phyloP scores from a whole-genome alignment of 768 basidiomycete species.

The Hortiboletus campestris region DNA sequence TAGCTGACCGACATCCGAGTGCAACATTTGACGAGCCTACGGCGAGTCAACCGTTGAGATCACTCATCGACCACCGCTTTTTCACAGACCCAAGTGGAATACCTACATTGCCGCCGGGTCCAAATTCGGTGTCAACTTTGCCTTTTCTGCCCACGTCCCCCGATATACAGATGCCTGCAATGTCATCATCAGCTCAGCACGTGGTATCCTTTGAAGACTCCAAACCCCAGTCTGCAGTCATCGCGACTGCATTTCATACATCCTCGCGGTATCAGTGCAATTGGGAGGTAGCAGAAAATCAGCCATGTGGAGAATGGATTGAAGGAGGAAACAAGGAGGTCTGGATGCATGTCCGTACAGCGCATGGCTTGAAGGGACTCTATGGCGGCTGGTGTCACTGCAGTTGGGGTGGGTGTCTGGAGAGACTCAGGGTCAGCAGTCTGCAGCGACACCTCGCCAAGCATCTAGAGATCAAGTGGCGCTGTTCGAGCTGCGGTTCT shows the following conservation, averaged over 20 bases:
- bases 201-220: not conserved
- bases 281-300: not conserved
- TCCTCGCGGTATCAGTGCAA: slow-evolving; percentile 2
- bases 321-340: slow-evolving; percentile 12
- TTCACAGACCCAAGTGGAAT: not conserved
- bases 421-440: slow-evolving; percentile 11
- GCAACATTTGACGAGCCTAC: not conserved
- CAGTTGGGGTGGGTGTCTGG: slow-evolving; percentile 8
- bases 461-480: slow-evolving; percentile 12
- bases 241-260: not conserved
- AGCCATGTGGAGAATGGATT: slow-evolving; percentile 1
- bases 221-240: not conserved
- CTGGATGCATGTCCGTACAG: slow-evolving; percentile 8
- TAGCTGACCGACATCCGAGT: not conserved
- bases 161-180: not conserved
- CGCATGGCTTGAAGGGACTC: slow-evolving; percentile 11
- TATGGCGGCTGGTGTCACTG: slow-evolving; percentile 1
- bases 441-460: slow-evolving; percentile 8
- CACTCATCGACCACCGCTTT: not conserved
- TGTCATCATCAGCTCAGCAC: not conserved
- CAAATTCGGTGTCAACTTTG: not conserved
- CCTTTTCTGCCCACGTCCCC: not conserved
- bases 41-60: not conserved
- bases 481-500: slow-evolving; percentile 8
- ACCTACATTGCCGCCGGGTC: not conserved